Base-by-base conservation (phyloP, 2,329 filamentous ascomycete genomes). In the Metarhizium guizhouense region DNA sequence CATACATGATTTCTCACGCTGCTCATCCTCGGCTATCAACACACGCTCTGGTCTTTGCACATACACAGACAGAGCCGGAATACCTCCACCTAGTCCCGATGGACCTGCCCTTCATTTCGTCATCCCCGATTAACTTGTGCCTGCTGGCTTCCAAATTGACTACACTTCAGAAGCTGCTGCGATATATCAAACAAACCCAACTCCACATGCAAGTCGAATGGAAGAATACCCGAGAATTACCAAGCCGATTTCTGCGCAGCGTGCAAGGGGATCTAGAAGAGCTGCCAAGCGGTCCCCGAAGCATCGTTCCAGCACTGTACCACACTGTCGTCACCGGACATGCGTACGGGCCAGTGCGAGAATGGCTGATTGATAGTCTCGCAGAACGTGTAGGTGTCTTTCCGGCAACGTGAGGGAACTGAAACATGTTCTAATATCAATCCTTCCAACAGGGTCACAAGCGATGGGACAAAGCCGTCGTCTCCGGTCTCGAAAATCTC, bases 401-500 rank as follows among this genome's bases (percentile, higher is more conserved):
- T 20, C 30, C 32, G 40, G 10, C 16, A 20, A 45, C 18, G 16
- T 3, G 42, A 20, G 7, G 18, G 16, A 20, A 5, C 42, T 14
- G 16, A 53, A 25, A 53, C 13, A 59, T 55, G 43, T 30, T 56
- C 63, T 52, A 6, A n/a, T 32, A 20, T 34, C 10, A 11, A 18
- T 7, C 18, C 18, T 25, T 29, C 50, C 18, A 57, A 49, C 45
- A 94, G 87, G 91, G 91, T 0, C 89, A 95, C 64, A 96, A 96
- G 71, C 80, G 94, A 51, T 99, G 94, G 94, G 92, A 97, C 60
- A 95, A 93, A 65, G 86, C 88, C 6, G 87, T 95, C 2, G 79
- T 82, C 2, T 83, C 84, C 4, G 90, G 91, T 1, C 85, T 96
- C 20, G 85, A 89, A 57, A 86, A 84, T 54, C 78, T 97, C 10